Percentiles rank a stretch among this genome's conserved stretches.
Conservation (phyloP, 1,139 yeast genomes). For the Candida tetrigidarum region DNA sequence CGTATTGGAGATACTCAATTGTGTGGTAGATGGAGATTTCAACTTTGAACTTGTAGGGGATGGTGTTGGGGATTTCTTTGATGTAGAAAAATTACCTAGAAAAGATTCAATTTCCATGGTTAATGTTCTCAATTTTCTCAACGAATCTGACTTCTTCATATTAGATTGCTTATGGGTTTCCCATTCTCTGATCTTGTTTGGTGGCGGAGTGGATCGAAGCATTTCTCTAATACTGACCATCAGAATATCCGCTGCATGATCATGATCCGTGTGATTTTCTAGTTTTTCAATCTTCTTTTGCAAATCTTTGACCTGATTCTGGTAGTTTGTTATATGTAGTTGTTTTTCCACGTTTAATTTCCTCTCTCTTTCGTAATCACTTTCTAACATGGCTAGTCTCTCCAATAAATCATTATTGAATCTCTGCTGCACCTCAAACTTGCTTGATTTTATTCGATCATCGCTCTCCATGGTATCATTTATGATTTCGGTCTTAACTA, state of each 20-base stretch:
- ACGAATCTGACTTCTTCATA: constrained; percentile 29
- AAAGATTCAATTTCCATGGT: constrained; percentile 18
- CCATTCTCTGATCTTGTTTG: constrained; percentile 7
- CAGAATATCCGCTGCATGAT: constrained; percentile 23
- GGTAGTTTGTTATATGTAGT: constrained; percentile 40
- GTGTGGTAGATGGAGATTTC: constrained; percentile 32
- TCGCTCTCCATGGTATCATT: constrained; percentile 47
- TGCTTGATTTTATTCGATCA: constrained; percentile 38
- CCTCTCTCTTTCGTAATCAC: constrained; percentile 42
- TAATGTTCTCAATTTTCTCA: constrained; percentile 20
- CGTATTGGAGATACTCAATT: constrained; percentile 18
- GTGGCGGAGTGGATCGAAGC: constrained; percentile 39
- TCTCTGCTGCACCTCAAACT: constrained; percentile 38
- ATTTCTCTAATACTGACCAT: constrained; percentile 36
- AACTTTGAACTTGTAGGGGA: constrained; percentile 8
- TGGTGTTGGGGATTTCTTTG: background rate
- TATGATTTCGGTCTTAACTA: constrained; percentile 44
- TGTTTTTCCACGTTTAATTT: constrained; percentile 34
- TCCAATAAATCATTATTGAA: constrained; percentile 48
- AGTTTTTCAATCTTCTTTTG: constrained; percentile 17
- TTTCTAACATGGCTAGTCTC: constrained; percentile 44
- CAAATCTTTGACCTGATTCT: constrained; percentile 33
- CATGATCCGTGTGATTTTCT: constrained; percentile 8
- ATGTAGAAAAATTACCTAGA: constrained; percentile 8
- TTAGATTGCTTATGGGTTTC: background rate